Conservation (phyloP, 352 stramenopile genomes). For the Pythium coloratum region DNA sequence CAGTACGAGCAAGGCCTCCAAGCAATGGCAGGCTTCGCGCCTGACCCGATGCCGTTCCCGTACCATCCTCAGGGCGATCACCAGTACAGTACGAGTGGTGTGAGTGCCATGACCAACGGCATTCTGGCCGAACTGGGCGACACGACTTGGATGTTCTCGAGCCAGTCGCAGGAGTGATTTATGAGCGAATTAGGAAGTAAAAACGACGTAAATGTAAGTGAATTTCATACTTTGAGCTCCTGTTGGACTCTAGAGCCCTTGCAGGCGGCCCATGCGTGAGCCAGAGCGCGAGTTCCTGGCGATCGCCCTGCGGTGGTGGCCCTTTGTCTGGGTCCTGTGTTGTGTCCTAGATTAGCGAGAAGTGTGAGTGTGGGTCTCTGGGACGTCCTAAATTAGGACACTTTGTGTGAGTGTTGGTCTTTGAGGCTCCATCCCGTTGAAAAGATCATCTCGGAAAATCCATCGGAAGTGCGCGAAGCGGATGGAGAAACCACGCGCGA, state of each 20-base stretch:
- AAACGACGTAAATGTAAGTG: not conserved
- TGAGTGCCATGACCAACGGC: slow-evolving; percentile 9
- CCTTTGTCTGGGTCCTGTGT: not conserved
- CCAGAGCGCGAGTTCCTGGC: not conserved
- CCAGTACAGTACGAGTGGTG: not conserved
- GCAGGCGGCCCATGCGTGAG: not conserved
- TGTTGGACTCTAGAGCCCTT: too few relatives aligned
- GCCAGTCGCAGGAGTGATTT: slow-evolving; percentile 4
- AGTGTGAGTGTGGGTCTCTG: slow-evolving; percentile 30
- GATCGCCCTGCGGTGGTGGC: not conserved
- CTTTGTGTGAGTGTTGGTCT: slow-evolving; percentile 9
- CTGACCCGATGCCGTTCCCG: slow-evolving; percentile 2
- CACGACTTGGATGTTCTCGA: slow-evolving; percentile 4
- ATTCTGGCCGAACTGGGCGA: slow-evolving; percentile 9
- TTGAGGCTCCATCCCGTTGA: too few relatives aligned
- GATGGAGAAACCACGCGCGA: slow-evolving; percentile 8
- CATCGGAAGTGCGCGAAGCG: not conserved
- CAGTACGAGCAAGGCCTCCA: not conserved
- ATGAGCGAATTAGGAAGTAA: too few relatives aligned
- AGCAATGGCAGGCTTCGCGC: not conserved
- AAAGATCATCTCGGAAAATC: slow-evolving; percentile 20
- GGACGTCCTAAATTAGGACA: not conserved
- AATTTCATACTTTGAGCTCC: not conserved
- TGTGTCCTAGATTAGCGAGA: slow-evolving; percentile 4
- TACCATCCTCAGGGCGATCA: not conserved